These are phyloP conservation scores for Herpotrichia juniperi DNA, from an alignment of 2,329 filamentous ascomycete genomes.

Conservation along the genomic window DNA sequence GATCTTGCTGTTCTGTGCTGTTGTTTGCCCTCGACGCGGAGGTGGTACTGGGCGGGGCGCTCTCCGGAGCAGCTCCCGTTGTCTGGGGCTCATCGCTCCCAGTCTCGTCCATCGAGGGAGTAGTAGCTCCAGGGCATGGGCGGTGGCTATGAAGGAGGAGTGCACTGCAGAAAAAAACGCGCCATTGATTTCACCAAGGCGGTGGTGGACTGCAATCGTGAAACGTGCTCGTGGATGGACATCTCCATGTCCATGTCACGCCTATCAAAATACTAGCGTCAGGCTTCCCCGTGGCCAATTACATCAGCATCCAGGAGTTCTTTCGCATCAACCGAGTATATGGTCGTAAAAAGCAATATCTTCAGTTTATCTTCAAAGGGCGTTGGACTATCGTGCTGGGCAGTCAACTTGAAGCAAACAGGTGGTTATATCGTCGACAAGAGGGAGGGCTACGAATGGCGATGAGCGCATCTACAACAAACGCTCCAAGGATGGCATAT, in stretches of 20 bases:
- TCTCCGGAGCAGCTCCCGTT: slow-evolving; percentile 17
- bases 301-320: background rate
- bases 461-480: no score
- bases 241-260: no score
- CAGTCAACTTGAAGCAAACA: no score
- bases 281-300: background rate
- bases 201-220: background rate
- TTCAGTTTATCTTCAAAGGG: no score
- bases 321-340: no score
- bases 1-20: slow-evolving; percentile 35
- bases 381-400: no score
- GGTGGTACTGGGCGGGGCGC: slow-evolving; percentile 14
- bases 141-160: background rate
- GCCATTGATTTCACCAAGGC: background rate
- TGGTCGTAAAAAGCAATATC: no score
- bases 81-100: slow-evolving; percentile 30
- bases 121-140: background rate
- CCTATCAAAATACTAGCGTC: background rate
- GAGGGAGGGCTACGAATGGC: no score
- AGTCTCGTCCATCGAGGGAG: slow-evolving; percentile 33
- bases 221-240: no score
- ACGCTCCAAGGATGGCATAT: background rate
- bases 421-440: no score
- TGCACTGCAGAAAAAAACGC: background rate
- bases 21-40: slow-evolving; percentile 23